Base-by-base conservation (phyloP, 192 early-diverging fungal species). In the Mortierella alpina region DNA sequence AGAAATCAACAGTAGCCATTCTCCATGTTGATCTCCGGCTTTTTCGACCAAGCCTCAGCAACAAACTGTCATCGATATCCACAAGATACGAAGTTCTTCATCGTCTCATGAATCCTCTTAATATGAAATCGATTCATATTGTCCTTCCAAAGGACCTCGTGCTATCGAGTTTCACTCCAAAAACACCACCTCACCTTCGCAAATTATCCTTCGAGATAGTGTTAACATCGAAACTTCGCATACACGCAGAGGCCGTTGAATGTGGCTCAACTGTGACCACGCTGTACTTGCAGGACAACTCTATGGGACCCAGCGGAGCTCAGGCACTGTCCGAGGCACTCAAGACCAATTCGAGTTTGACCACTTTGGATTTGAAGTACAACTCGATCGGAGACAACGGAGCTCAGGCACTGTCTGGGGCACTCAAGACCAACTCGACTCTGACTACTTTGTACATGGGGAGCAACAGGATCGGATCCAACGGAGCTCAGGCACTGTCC, bases 21-120 rank as follows among this genome's bases (percentile, higher is more conserved):
- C 66, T 68, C 58, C 66, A 42, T 39, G 55, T 68, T 39, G 66
- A 68, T 49, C 42, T 68, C 15, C 14, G 1, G 14, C 55, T 15
- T 22, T 59, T 68, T 40, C 66, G 56, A 68, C 46, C 46, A 6
- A 68, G 44, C 20, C 15, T 45, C 10, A 23, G 10, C 54, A 59
- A 22, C 45, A 58, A 58, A 45, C 23, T 68, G 0, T 39, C 42
- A 46, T 31, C 48, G 39, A 42, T 22, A 60, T 44, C 45, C 40
- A 40, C 56, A 11, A 44, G 14, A 14, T 41, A 70, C 7, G 44
- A 51, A 10, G 39, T 40, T 4, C 42, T 68, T 47, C 8, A 14
- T 31, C 54, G 54, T 1, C 46, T 68, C 42, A 68, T 11, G 14
- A 10, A 49, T 1, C 67, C 49, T 49, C 14, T 47, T 50, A 47